Base-by-base conservation (phyloP, 2,329 filamentous ascomycete species). In the Fusarium metavorans region DNA sequence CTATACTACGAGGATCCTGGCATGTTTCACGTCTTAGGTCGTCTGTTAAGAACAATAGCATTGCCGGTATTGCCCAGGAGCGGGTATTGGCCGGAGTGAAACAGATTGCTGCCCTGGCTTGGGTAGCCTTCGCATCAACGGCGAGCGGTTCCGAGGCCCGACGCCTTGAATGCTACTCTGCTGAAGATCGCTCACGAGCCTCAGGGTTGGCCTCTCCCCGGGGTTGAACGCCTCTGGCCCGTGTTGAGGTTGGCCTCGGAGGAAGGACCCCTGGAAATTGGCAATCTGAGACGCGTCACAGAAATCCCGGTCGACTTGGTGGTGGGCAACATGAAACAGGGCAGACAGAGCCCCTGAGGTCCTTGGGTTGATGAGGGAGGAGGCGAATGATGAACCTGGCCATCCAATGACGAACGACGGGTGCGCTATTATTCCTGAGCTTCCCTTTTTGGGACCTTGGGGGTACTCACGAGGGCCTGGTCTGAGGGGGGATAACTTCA, bases 221-320 rank as follows among this genome's bases (percentile, higher is more conserved):
- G 37, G 34, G 23, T 30, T 14, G 32, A 37, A 30, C 14, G 8
- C 64, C 54, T 20, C 68, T 32, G 67, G 76, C 59, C 63, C 35
- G 61, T 65, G 71, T 70, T 64, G 41, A 58, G 58, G 35, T 11
- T 30, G 41, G 59, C 39, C n/a, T 20, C 14, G 32, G 35, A 14
- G 25, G 34, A 57, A 34, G 27, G 5, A 23, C 50, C 52, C 56
- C 58, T 76, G 72, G 72, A 78, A 76, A 78, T 77, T 77, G 67
- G 70, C 70, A 78, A 77, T 76, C 76, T 77, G 77, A 78, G 76
- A 78, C 76, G 66, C 64, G 61, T 71, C 50, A 64, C 58, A 68
- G 58, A 64, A 37, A 63, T 67, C 71, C 75, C 66, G 43, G 69
- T 67, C 54, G 35, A 62, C 45, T 52, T 65, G 52, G 57, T 57